Percentiles rank a stretch among this genome's conserved stretches.
Conservation (phyloP, 768 basidiomycete species). For the Ephemerocybe angulata region DNA sequence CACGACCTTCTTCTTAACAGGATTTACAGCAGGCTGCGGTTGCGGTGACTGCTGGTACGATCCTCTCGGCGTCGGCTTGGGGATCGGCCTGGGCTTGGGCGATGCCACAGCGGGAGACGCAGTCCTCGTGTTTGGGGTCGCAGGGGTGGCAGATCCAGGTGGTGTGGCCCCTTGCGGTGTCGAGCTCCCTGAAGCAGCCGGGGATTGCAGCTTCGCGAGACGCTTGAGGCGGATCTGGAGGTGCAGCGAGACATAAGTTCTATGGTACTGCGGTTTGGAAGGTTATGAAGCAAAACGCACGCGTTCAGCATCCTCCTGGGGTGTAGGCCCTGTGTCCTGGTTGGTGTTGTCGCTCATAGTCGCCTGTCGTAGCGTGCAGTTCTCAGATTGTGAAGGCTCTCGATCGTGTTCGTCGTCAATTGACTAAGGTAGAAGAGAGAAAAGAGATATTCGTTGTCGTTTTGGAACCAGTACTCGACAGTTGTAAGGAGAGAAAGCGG, state of each 20-base stretch:
- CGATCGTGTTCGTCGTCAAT: no score
- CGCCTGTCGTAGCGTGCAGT: not conserved
- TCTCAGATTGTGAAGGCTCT: no score
- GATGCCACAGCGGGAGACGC: constrained; percentile 26
- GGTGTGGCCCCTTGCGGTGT: constrained; percentile 17
- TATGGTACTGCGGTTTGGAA: not conserved
- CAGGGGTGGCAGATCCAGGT: constrained; percentile 1
- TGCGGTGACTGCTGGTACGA: constrained; percentile 25
- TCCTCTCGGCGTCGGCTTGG: constrained; percentile 30
- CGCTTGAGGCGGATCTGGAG: constrained; percentile 87
- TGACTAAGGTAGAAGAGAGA: not conserved
- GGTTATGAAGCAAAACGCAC: constrained; percentile 36
- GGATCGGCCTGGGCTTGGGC: constrained; percentile 35
- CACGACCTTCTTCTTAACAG: constrained; percentile 48
- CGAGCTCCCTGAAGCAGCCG: constrained; percentile 27
- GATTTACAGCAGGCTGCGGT: constrained; percentile 24
- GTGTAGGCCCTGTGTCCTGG: constrained; percentile 31
- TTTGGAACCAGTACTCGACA: no score
- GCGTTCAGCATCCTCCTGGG: constrained; percentile 78
- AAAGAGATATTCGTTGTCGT: no score
- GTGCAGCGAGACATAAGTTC: constrained; percentile 9
- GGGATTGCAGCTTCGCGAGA: constrained; percentile 73
- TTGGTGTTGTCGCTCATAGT: constrained; percentile 39
- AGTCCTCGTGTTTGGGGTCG: constrained; percentile 14
- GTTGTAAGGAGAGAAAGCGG: not conserved